Evolutionary conservation across 1,139 yeast genomes (phyloP).

Genomic region (Suhomyces yuchorum): DNA sequence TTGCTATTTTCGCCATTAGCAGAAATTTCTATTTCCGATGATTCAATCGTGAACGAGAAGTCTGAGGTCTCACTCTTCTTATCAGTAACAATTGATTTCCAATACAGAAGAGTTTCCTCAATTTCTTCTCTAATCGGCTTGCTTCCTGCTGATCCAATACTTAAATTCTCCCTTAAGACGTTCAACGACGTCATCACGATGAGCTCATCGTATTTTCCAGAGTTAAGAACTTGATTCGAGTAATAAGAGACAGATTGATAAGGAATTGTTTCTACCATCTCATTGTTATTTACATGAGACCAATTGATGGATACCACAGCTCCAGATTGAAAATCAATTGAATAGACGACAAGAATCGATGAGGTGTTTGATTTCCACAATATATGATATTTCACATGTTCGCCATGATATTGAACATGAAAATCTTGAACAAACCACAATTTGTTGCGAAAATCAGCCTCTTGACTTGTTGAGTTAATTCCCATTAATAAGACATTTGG

Average conservation of each 20-base stretch:
- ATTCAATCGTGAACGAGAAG: constrained; percentile 4
- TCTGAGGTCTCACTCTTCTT: neutral
- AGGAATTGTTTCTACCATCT: constrained; percentile 26
- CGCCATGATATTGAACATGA: constrained; percentile 29
- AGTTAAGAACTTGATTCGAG: constrained; percentile 46
- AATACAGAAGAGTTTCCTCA: constrained; percentile 25
- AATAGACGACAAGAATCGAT: constrained; percentile 37
- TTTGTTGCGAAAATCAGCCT: constrained; percentile 14
- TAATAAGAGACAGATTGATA: constrained; percentile 40
- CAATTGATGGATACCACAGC: constrained; percentile 20
- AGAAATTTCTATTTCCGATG: neutral
- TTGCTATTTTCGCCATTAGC: neutral
- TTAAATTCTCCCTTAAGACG: constrained; percentile 33
- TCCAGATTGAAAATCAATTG: constrained; percentile 23
- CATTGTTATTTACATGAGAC: constrained; percentile 21
- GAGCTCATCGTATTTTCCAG: constrained; percentile 46
- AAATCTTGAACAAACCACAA: constrained; percentile 54
- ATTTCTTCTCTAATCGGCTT: constrained; percentile 23
- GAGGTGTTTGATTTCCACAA: constrained; percentile 69
- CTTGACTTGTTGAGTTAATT: constrained; percentile 3
- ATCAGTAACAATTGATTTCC: constrained; percentile 6
- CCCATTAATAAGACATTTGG: constrained; percentile 22
- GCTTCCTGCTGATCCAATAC: constrained; percentile 14
- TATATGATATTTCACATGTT: constrained; percentile 30
- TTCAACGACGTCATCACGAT: constrained; percentile 46